Evolutionary conservation across 352 stramenopile species (phyloP).

Genomic region (Phytophthora pinifolia): DNA sequence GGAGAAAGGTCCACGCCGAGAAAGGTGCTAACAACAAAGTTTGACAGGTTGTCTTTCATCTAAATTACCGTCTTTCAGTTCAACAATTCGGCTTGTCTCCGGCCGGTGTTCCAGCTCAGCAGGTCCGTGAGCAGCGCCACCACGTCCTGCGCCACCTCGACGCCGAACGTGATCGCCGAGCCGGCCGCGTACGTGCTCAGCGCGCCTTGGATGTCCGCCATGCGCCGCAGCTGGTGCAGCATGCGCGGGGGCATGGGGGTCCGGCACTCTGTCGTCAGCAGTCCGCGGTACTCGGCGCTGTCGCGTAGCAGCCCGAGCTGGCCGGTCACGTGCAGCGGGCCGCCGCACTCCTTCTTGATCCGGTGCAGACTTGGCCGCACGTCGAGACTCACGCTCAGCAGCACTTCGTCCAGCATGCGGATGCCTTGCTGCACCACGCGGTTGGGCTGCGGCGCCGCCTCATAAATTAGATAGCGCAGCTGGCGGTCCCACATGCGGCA

Average conservation of each 20-base stretch:
- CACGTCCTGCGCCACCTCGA: slow-evolving; percentile 78
- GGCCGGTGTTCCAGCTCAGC: slow-evolving; percentile 62
- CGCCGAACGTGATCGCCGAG: slow-evolving; percentile 73
- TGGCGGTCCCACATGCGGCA: slow-evolving; percentile 80
- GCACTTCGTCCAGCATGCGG: slow-evolving; percentile 80
- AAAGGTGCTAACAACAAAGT: background rate
- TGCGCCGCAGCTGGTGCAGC: slow-evolving; percentile 57
- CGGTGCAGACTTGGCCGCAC: slow-evolving; percentile 52
- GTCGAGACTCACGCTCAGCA: slow-evolving; percentile 73
- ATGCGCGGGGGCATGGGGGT: slow-evolving; percentile 55
- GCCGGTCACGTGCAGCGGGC: slow-evolving; percentile 41
- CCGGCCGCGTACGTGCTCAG: slow-evolving; percentile 59
- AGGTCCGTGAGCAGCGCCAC: slow-evolving; percentile 66
- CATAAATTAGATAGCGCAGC: slow-evolving; percentile 77
- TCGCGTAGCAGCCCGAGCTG: slow-evolving; percentile 78
- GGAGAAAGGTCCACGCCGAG: too few relatives aligned
- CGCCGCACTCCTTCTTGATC: slow-evolving; percentile 49
- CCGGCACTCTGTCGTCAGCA: slow-evolving; percentile 56
- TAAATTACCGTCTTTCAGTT: slow-evolving; percentile 37
- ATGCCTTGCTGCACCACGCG: slow-evolving; percentile 81
- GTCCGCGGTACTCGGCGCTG: slow-evolving; percentile 49
- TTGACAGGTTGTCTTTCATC: slow-evolving; percentile 13
- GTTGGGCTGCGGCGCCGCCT: slow-evolving; percentile 68
- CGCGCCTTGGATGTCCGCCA: slow-evolving; percentile 82
- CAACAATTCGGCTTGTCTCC: slow-evolving; percentile 55